Evolutionary conservation across 352 stramenopile genomes (phyloP), one percentile per base, ranked within the genome.

Genomic region (Aphanomyces euteiches): DNA sequence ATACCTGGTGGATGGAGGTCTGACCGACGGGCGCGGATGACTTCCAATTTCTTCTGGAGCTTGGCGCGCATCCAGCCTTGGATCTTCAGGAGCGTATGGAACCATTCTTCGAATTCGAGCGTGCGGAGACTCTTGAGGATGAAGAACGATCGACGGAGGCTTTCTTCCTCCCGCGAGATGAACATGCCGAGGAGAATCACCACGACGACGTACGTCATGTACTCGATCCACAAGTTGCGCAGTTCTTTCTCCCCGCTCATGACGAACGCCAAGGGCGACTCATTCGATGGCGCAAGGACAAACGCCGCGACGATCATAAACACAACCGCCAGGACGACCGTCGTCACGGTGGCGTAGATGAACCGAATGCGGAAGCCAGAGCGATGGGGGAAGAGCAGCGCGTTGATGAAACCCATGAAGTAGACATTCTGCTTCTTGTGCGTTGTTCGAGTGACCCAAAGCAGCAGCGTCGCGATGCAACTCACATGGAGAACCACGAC

Each of bases 371-470:
- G 83, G 67, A 93, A 93, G 5, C 82, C 83, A n/a, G 83, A 91
- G 19, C 85, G 83, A 53, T 93, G 85, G 0, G 85, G 80, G 61
- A 93, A 93, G n/a, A 93, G 74, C 48, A 93, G 81, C 2, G 85
- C 79, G 74, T 93, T 93, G 40, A 93, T 64, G 59, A 93, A 90
- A 13, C 85, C 85, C 83, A 93, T 91, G 72, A 89, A 91, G 70
- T 91, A 91, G 58, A 90, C 82, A 8, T 66, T 73, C 19, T 90
- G 88, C 4, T 82, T 79, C 69, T 87, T 80, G 8, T 81, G 78
- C 4, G 76, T 78, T 12, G 74, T 71, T n/a, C 66, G 47, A 10
- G 64, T 70, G 34, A 81, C 74, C n/a, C 79, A 69, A 8, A 92
- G 58, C 21, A 92, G 68, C 5, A 92, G 75, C 47, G 86, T 80